phyloP scores from a whole-genome alignment of 805 yeast species.

The Clavispora asparagi region DNA sequence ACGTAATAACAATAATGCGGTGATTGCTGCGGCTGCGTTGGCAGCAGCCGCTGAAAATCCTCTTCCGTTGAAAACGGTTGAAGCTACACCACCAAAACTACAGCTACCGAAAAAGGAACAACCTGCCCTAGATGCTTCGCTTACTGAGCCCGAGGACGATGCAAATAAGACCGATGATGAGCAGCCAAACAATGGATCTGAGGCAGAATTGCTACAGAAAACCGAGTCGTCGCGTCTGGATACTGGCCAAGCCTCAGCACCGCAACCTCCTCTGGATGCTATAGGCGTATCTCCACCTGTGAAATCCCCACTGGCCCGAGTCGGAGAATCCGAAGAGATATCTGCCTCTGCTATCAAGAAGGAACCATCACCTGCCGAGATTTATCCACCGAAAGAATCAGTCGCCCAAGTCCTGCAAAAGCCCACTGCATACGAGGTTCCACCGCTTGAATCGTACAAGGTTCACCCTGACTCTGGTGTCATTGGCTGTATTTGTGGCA shows the following conservation, averaged over 20 bases:
- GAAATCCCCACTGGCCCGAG: neutral
- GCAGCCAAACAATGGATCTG: neutral
- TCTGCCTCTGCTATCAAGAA: neutral
- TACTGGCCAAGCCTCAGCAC: neutral
- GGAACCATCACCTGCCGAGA: neutral
- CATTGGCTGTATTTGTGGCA: slow-evolving; percentile 86
- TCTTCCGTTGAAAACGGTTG: slow-evolving; percentile 39
- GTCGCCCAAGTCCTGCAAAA: neutral
- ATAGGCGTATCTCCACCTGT: neutral
- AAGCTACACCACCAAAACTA: neutral
- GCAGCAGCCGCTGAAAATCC: slow-evolving; percentile 81
- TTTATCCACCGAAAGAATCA: neutral
- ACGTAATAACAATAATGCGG: slow-evolving; percentile 43
- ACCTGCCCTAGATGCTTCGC: slow-evolving; percentile 1
- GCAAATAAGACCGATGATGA: slow-evolving; percentile 26
- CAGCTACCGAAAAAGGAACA: neutral
- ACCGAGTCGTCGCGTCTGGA: neutral
- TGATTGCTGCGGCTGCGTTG: slow-evolving; percentile 77
- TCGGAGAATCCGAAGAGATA: neutral
- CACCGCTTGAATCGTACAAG: slow-evolving; percentile 43
- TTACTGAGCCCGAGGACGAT: slow-evolving; percentile 17
- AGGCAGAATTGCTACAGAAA: neutral
- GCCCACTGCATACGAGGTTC: slow-evolving; percentile 12
- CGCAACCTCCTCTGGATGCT: neutral
- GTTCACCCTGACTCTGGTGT: slow-evolving; percentile 80